Evolutionary conservation across 495 filamentous ascomycete genomes (phyloP).

Genomic region (Cercophora samala): DNA sequence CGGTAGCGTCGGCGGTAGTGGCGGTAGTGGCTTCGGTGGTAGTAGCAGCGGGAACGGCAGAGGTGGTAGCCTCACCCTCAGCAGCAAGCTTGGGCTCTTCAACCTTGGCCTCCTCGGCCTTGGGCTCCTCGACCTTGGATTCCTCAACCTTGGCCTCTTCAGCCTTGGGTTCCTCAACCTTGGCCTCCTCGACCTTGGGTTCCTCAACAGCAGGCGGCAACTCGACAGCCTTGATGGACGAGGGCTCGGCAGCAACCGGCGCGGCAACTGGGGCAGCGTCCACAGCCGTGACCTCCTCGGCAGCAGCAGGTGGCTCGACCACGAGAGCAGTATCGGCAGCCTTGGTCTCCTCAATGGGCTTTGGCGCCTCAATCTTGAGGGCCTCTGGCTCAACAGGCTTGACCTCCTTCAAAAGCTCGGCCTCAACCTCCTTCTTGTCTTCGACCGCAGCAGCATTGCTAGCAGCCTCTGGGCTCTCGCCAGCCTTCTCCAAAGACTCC

Average conservation of each 20-base stretch:
- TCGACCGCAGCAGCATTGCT: slow-evolving; percentile 62
- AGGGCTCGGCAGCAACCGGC: slow-evolving; percentile 68
- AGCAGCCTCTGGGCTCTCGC: slow-evolving; percentile 65
- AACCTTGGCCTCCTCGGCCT: slow-evolving; percentile 13
- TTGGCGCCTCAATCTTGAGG: slow-evolving; percentile 19
- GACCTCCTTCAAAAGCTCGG: slow-evolving; percentile 39
- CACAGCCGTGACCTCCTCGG: slow-evolving; percentile 9
- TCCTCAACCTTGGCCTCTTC: slow-evolving; percentile 4
- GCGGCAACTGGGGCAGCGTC: slow-evolving; percentile 46
- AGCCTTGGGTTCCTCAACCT: slow-evolving; percentile 55
- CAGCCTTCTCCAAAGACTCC: slow-evolving; percentile 63
- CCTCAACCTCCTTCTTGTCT: slow-evolving; percentile 74
- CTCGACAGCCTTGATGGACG: slow-evolving; percentile 57
- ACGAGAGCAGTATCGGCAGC: slow-evolving; percentile 5
- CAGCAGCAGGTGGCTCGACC: slow-evolving; percentile 5
- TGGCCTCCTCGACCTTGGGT: slow-evolving; percentile 67
- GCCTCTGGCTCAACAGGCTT: slow-evolving; percentile 20
- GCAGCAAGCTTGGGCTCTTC: slow-evolving; percentile 17
- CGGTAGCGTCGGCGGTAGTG: not conserved
- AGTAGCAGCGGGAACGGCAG: not conserved
- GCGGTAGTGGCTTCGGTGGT: not conserved
- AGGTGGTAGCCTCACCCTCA: not conserved
- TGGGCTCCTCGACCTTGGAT: not conserved
- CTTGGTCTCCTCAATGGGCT: slow-evolving; percentile 17
- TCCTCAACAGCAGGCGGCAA: slow-evolving; percentile 67